Evolutionary conservation across 2,329 filamentous ascomycete genomes (phyloP), one percentile per base, ranked within the genome.

Genomic region (Aspergillus aculeatus): DNA sequence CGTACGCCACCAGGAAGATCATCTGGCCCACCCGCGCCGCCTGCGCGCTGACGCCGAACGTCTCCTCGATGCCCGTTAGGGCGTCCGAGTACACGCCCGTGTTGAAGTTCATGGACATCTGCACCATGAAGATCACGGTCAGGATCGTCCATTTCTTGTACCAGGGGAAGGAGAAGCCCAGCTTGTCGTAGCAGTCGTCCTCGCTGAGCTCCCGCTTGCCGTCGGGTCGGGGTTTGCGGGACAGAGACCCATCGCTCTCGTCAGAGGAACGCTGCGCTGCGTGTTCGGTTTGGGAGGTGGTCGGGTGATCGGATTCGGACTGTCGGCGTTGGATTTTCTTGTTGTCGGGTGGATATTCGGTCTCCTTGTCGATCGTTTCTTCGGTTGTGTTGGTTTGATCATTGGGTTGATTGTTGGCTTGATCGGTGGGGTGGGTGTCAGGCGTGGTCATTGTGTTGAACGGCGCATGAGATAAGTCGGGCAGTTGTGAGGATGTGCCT

Each of bases 31-130:
- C 84, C 57, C 90, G 85, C 4, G 88, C 90, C 3, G 84, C 86
- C 72, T 91, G 89, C 23, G 79, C 78, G 62, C 86, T 89, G 62
- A 94, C 87, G 51, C 77, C 65, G 65, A 90, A 95, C 62, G 91
- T 83, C 21, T 87, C 78, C 0, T 84, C 79, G 55, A 92, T 90
- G 23, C 88, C 88, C 1, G 73, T 71, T 29, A 89, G 78, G 50
- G 85, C 89, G 66, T 90, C 90, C 26, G 87, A 89, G 76, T 90
- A 91, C 6, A 91, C 81, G 52, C 85, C 87, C 3, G 88, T 89
- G 77, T 91, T 91, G 80, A 91, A 89, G 79, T 91, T 91, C 88
- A 91, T 91, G 5, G 88, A 90, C 1, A 86, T 84, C 70, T 91
- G 89, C 4, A 91, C 87, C 66, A 87, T 77, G 78, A 90, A 90